Conservation (phyloP, 805 yeast species). For the Starmerella stigmatis region DNA sequence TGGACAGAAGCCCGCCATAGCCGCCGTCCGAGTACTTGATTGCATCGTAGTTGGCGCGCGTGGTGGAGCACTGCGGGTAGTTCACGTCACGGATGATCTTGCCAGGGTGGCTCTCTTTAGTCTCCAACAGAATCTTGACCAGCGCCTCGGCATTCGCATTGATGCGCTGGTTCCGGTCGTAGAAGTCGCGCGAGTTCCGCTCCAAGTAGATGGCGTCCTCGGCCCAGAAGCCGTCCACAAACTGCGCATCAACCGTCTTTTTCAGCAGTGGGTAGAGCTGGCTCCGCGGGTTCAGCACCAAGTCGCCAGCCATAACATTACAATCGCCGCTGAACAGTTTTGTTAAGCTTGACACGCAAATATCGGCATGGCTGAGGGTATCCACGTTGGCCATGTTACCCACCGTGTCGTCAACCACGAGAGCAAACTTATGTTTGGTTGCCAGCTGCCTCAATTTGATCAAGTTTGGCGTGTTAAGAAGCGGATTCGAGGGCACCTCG, state of each 20-base stretch:
- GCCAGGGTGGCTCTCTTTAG: constrained; percentile 25
- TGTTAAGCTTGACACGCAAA: constrained; percentile 76
- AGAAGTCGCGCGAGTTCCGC: constrained; percentile 85
- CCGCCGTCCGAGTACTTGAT: constrained; percentile 65
- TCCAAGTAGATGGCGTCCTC: constrained; percentile 90
- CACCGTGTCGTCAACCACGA: constrained; percentile 88
- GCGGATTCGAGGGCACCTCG: constrained; percentile 94
- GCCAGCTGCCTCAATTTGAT: constrained; percentile 53
- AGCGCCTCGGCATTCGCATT: constrained; percentile 35
- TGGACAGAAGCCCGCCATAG: constrained; percentile 76
- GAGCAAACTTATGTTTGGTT: constrained; percentile 57
- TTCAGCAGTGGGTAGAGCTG: constrained; percentile 42
- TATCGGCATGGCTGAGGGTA: constrained; percentile 72
- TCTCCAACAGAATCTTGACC: constrained; percentile 25
- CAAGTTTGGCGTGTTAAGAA: constrained; percentile 74
- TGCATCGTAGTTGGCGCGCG: constrained; percentile 58
- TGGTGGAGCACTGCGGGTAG: constrained; percentile 53
- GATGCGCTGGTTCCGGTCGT: constrained; percentile 42
- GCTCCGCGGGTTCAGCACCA: constrained; percentile 64
- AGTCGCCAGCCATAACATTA: constrained; percentile 88
- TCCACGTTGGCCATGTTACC: constrained; percentile 83
- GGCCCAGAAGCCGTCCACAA: constrained; percentile 73
- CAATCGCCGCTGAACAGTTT: constrained; percentile 91
- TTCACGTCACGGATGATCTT: constrained; percentile 49
- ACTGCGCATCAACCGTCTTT: constrained; percentile 42